phyloP scores from a whole-genome alignment of 2,329 filamentous ascomycete genomes.

The Xylaria sp. region DNA sequence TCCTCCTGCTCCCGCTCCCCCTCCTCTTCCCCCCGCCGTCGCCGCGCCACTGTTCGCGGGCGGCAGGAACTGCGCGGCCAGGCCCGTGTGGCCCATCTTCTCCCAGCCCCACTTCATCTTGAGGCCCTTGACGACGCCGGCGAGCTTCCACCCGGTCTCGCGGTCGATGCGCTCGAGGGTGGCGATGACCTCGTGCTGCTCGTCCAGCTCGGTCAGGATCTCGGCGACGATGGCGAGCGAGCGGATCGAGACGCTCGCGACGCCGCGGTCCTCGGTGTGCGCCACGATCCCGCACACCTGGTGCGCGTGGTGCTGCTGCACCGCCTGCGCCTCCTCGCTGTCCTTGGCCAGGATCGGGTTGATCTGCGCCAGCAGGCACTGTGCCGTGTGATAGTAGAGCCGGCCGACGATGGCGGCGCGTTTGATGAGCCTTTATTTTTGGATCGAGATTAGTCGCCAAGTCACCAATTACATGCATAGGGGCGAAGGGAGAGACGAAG shows the following conservation, averaged over 20 bases:
- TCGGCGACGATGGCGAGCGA: slow-evolving; percentile 78
- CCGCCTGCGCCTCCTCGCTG: slow-evolving; percentile 67
- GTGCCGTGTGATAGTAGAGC: slow-evolving; percentile 86
- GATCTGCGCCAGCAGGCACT: slow-evolving; percentile 77
- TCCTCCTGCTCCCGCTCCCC: slow-evolving; percentile 19
- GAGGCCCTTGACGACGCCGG: slow-evolving; percentile 71
- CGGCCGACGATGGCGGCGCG: slow-evolving; percentile 78
- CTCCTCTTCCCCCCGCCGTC: slow-evolving; percentile 6
- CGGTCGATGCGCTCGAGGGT: slow-evolving; percentile 76
- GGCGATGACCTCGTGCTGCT: slow-evolving; percentile 79
- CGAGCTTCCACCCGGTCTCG: slow-evolving; percentile 78
- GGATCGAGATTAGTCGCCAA: not conserved
- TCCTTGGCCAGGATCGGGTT: slow-evolving; percentile 69
- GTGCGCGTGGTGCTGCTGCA: slow-evolving; percentile 75
- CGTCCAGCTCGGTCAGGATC: slow-evolving; percentile 66
- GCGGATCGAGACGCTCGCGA: slow-evolving; percentile 77
- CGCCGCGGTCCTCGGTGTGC: slow-evolving; percentile 78
- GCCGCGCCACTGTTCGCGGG: slow-evolving; percentile 6
- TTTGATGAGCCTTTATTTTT: slow-evolving; percentile 70
- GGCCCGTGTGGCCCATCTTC: slow-evolving; percentile 37
- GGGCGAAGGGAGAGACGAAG: not conserved
- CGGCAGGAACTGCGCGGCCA: slow-evolving; percentile 31
- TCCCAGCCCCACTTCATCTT: slow-evolving; percentile 79
- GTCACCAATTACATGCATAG: not conserved
- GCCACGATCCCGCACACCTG: slow-evolving; percentile 89